phyloP scores from a whole-genome alignment of 495 filamentous ascomycete genomes.

The Endocarpon pusillum region DNA sequence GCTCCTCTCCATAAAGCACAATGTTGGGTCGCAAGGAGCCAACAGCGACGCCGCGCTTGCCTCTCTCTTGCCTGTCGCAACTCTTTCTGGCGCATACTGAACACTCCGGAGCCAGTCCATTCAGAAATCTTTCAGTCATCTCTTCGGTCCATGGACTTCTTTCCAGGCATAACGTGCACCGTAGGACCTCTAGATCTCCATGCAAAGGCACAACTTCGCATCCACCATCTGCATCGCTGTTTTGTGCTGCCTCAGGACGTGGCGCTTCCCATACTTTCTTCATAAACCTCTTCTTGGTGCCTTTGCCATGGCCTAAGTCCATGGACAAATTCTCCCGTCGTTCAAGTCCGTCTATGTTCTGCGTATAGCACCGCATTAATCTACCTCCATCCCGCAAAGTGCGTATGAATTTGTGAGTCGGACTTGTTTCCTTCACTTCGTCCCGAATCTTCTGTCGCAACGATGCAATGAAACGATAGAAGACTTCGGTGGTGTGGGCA shows the following conservation, averaged over 20 bases:
- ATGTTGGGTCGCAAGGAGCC: slow-evolving; percentile 50
- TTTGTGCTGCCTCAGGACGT: not conserved
- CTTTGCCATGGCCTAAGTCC: slow-evolving; percentile 34
- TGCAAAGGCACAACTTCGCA: slow-evolving; percentile 49
- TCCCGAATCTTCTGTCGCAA: slow-evolving; percentile 36
- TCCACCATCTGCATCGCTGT: slow-evolving; percentile 21
- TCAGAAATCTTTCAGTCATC: slow-evolving; percentile 19
- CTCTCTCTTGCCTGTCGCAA: slow-evolving; percentile 36
- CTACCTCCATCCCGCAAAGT: slow-evolving; percentile 42
- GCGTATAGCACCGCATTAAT: slow-evolving; percentile 49
- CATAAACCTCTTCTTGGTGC: slow-evolving; percentile 26
- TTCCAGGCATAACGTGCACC: slow-evolving; percentile 44
- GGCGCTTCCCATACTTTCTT: slow-evolving; percentile 11
- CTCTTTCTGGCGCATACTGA: slow-evolving; percentile 38
- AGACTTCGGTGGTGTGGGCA: slow-evolving; percentile 41
- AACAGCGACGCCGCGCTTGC: slow-evolving; percentile 44
- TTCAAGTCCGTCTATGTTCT: slow-evolving; percentile 57
- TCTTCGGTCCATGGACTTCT: slow-evolving; percentile 42
- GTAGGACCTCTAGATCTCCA: slow-evolving; percentile 39
- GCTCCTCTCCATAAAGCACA: slow-evolving; percentile 54
- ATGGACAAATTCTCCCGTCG: slow-evolving; percentile 39
- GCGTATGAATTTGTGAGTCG: slow-evolving; percentile 45
- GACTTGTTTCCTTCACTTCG: slow-evolving; percentile 33
- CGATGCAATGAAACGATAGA: slow-evolving; percentile 49
- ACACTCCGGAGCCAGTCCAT: slow-evolving; percentile 45